These are phyloP conservation scores for Microdochium trichocladiopsis DNA, from an alignment of 2,329 filamentous ascomycete genomes.

Conservation along the genomic window DNA sequence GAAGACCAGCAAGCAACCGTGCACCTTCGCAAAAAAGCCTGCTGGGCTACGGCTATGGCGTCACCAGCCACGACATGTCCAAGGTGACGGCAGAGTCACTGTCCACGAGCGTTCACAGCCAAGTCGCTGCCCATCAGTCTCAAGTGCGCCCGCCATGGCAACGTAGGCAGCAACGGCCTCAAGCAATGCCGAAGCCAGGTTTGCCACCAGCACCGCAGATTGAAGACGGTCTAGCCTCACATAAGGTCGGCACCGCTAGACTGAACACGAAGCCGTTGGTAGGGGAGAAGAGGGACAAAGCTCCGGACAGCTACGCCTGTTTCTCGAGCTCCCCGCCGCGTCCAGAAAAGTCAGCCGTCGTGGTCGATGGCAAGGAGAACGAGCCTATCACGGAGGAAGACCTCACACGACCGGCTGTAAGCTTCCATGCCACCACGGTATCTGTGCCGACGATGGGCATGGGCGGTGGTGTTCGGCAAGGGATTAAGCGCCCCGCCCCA, in stretches of 20 bases:
- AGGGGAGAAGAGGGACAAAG: slow-evolving; percentile 11
- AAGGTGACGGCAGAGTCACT: slow-evolving; percentile 4
- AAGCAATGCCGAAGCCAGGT: slow-evolving; percentile 1
- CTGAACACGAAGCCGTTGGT: slow-evolving; percentile 25
- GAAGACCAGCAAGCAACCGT: slow-evolving; percentile 11
- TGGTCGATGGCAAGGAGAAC: slow-evolving; percentile 11
- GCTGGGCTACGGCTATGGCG: slow-evolving; percentile 19
- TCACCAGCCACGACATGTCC: slow-evolving; percentile 22
- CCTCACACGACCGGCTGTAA: slow-evolving; percentile 30
- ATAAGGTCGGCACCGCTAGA: slow-evolving; percentile 33
- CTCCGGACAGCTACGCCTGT: slow-evolving; percentile 40
- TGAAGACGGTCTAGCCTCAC: slow-evolving; percentile 19
- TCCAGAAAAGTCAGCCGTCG: slow-evolving; percentile 7
- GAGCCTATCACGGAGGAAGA: slow-evolving; percentile 22
- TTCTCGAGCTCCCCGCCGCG: slow-evolving; percentile 50
- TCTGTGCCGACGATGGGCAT: slow-evolving; percentile 17
- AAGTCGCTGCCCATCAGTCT: slow-evolving; percentile 6
- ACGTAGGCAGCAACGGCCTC: slow-evolving; percentile 7
- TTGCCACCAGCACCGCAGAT: slow-evolving; percentile 14
- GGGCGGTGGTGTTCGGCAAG: slow-evolving; percentile 12
- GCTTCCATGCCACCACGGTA: slow-evolving; percentile 45
- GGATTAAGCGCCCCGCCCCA: slow-evolving; percentile 34
- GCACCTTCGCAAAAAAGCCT: slow-evolving; percentile 19
- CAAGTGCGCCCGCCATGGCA: slow-evolving; percentile 14
- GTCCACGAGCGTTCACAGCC: slow-evolving; percentile 1